Conservation (phyloP, 441 rosid genomes). For the Croton laevigatus region DNA sequence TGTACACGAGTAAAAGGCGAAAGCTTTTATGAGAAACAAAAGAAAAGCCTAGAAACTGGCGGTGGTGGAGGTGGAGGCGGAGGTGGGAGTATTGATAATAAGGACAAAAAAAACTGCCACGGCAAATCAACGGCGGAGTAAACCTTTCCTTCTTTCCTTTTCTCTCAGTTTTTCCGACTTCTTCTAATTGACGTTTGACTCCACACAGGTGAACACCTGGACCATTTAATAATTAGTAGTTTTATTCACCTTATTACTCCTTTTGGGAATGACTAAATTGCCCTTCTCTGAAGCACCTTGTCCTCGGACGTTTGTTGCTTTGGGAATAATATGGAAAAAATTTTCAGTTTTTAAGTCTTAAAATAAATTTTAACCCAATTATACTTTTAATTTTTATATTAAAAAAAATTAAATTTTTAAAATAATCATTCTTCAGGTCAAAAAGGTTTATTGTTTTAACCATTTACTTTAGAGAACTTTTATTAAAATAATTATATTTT, state of each 20-base stretch:
- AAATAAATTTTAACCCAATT: too few species aligned
- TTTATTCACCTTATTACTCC: not conserved
- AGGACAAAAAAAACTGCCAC: not conserved
- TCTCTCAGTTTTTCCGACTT: not conserved
- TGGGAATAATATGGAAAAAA: too few species aligned
- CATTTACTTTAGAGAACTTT: too few species aligned
- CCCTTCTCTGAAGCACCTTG: not conserved
- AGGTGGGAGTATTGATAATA: not conserved
- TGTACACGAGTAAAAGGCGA: not conserved
- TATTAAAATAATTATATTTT: too few species aligned
- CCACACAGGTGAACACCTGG: not conserved
- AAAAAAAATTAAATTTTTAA: too few species aligned
- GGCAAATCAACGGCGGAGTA: conserved; percentile 10
- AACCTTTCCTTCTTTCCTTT: not conserved
- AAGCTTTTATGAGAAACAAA: not conserved
- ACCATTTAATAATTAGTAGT: not conserved
- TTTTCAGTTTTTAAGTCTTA: too few species aligned
- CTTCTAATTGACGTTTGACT: conserved; percentile 7
- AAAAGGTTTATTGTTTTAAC: too few species aligned
- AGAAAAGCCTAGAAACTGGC: not conserved
- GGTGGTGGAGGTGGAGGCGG: not conserved
- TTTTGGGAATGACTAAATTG: not conserved
- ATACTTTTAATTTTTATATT: too few species aligned
- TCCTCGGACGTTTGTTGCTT: not conserved
- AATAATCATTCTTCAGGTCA: too few species aligned